Evolutionary conservation across 345 rosid genomes (phyloP).

Genomic region (Syzygium aromaticum): DNA sequence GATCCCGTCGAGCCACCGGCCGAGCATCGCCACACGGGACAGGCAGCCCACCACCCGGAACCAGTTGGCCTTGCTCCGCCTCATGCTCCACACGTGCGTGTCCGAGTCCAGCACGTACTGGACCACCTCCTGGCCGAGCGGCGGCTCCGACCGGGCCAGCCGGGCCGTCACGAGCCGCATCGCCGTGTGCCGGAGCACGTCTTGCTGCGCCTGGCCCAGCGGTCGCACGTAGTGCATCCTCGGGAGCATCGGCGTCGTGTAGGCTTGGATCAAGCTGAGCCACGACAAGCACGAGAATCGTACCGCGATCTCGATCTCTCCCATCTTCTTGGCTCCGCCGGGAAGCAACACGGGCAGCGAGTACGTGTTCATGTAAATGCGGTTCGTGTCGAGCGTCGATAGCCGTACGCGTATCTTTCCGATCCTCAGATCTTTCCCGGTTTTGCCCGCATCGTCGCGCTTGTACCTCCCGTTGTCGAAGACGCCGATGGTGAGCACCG

Average conservation of each 20-base stretch:
- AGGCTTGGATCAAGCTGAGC: slow-evolving; percentile 64
- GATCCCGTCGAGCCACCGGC: slow-evolving; percentile 61
- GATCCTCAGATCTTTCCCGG: slow-evolving; percentile 41
- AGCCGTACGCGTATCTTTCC: slow-evolving; percentile 71
- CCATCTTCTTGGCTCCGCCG: slow-evolving; percentile 77
- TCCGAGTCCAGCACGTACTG: slow-evolving; percentile 76
- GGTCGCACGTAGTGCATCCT: slow-evolving; percentile 78
- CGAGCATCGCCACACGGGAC: slow-evolving; percentile 49
- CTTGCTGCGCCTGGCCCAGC: slow-evolving; percentile 69
- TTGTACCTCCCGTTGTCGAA: slow-evolving; percentile 76
- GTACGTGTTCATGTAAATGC: slow-evolving; percentile 50
- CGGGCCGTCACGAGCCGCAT: slow-evolving; percentile 73
- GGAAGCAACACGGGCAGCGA: slow-evolving; percentile 55
- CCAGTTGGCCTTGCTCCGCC: slow-evolving; percentile 93
- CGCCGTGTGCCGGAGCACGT: slow-evolving; percentile 72
- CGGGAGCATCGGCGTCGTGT: slow-evolving; percentile 68
- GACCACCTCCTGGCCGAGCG: slow-evolving; percentile 81
- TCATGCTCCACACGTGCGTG: slow-evolving; percentile 87
- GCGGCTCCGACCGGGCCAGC: slow-evolving; percentile 66
- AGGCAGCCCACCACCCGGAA: slow-evolving; percentile 66
- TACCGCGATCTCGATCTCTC: slow-evolving; percentile 76
- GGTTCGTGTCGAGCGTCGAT: slow-evolving; percentile 74
- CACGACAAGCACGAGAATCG: slow-evolving; percentile 78
- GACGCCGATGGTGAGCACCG: slow-evolving; percentile 71
- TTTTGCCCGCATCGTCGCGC: slow-evolving; percentile 46